These are phyloP conservation scores for Tulasnella sp. DNA, from an alignment of 768 basidiomycete genomes.

Conservation along the genomic window DNA sequence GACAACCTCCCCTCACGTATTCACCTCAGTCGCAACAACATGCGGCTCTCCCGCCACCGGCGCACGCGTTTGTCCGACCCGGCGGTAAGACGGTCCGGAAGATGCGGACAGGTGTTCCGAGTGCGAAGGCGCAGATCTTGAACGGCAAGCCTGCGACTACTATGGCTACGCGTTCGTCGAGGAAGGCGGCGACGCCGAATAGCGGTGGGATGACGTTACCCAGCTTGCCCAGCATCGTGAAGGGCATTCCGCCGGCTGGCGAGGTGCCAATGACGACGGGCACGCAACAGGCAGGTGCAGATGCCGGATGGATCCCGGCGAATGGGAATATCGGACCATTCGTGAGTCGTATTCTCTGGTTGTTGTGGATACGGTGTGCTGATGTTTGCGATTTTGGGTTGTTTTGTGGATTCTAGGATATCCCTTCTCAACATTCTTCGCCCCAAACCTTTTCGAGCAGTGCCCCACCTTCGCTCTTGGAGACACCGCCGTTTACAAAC, in stretches of 20 bases:
- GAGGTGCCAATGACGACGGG: conserved; percentile 12
- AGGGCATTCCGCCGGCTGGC: background rate
- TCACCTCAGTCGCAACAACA: background rate
- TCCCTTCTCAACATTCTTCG: conserved; percentile 5
- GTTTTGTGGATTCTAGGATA: background rate
- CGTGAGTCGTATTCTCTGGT: too few relatives aligned
- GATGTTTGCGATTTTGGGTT: background rate
- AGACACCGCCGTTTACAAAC: conserved; percentile 9
- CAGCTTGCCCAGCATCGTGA: conserved; percentile 5
- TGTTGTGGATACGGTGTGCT: background rate
- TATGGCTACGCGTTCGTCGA: background rate
- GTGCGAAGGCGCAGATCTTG: conserved; percentile 8
- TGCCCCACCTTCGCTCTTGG: conserved; percentile 8
- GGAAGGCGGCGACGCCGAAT: background rate
- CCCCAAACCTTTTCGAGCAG: conserved; percentile 12
- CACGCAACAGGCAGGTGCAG: background rate
- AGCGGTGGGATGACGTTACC: conserved; percentile 9
- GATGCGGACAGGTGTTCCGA: conserved; percentile 9
- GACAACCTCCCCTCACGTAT: background rate
- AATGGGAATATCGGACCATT: too few relatives aligned
- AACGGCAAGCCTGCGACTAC: conserved; percentile 1
- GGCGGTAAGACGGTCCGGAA: conserved; percentile 14
- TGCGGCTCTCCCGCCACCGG: background rate
- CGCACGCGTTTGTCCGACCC: conserved; percentile 8
- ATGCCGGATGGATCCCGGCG: background rate